Evolutionary conservation across 1,284 basidiomycete genomes (phyloP), one percentile per base, ranked within the genome.

Genomic region (Malassezia sp.): DNA sequence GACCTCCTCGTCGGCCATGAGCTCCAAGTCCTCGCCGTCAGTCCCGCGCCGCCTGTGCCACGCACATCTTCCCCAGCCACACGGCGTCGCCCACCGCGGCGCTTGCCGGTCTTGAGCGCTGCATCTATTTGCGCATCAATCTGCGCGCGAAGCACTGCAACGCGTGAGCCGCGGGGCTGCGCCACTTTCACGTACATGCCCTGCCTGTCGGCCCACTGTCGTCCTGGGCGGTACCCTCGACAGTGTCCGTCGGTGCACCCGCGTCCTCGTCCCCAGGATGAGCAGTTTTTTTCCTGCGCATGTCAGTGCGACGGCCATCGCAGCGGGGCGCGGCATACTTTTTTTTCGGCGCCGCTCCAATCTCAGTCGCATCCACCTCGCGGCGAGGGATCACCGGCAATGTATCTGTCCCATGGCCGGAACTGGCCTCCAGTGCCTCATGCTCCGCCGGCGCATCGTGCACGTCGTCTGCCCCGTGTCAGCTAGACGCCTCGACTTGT

Each of bases 1-100:
- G 20, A 96, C 87, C 60, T 91, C 82, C 54, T 90, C 86, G 67
- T 97, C 91, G 14, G 88, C 87, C 58, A 85, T 83, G 29, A 80
- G 77, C 61, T 97, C 91, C 18, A 96, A 69, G 52, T 75, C 74
- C 72, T 76, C 38, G 34, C 29, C 37, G 35, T 26, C 39, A 11
- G 34, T 28, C 28, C 39, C 46, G 11, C 5, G 10, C 9, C 23
- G 24, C 12, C 23, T 22, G 52, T 14, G 10, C 45, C 50, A 42
- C 23, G 20, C 53, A 56, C 59, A 48, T 71, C 84, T 44, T 83
- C 79, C 29, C 73, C 77, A 44, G 61, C 71, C 47, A 77, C 77
- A 67, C 82, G 83, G 71, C 85, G 85, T 49, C 77, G 75, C 68
- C 81, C 80, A 63, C 80, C 73, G 57, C 74, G 79, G 40, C 77